Evolutionary conservation across 495 filamentous ascomycete genomes (phyloP), one percentile per base, ranked within the genome.

Genomic region (Lasiosphaeris hirsuta): DNA sequence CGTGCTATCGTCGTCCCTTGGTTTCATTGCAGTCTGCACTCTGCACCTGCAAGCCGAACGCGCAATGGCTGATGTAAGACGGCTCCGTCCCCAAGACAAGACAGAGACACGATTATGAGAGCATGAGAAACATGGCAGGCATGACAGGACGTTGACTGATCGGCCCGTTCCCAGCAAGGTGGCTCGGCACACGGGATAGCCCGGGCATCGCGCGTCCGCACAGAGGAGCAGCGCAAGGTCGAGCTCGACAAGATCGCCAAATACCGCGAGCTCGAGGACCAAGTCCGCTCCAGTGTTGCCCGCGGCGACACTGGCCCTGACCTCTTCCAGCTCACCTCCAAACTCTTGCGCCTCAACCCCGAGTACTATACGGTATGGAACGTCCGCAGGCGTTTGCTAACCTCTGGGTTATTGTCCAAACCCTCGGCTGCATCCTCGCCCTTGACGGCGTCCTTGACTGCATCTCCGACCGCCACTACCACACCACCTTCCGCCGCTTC

Each of bases 301-400:
- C 43, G 63, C 4, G 61, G 86, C 80, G 79, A 87, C 63, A 90
- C 85, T 76, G 83, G 83, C 38, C 59, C 74, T 41, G 80, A 87
- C 48, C 83, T 87, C 18, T 81, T 97, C 63, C 75, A 82, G 52
- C 81, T 90, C 58, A 95, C 90, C 34, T 86, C 90, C 14, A 84
- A 86, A 53, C 82, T 99, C 51, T 80, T 99, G 50, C 84, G 79
- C 36, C 81, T 83, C 63, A 99, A 99, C 75, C 95, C 94, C 10
- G 94, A 99, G 73, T 97, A 96, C 78, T 97, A 97, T 77, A 96
- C 94, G 18, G 84, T 92, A 76, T 99, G 94, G 94, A 99, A 99
- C 78, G 84, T 89, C 74, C 89, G 94, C 59, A 88, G 94, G 54
- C 82, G 82, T 57, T 81, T 73, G 67, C 75, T 84, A 79, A 79